Base-by-base conservation (phyloP, 106 monocot species). In the Allium sativum region DNA sequence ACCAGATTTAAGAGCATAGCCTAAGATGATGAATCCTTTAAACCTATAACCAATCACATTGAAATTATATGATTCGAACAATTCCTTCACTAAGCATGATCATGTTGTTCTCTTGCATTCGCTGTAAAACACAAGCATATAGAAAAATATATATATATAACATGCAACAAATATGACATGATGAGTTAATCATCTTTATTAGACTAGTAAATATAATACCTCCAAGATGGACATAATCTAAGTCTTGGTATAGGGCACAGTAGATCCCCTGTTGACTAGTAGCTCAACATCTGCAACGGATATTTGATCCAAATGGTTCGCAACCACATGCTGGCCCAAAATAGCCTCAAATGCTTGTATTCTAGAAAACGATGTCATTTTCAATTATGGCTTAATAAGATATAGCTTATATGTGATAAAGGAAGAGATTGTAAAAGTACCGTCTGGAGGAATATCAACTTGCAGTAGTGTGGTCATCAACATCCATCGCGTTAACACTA, bases 51-150 rank as follows among this genome's bases (percentile, higher is more conserved):
- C n/a, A n/a, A n/a, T n/a, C n/a, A n/a, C n/a, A n/a, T n/a, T n/a
- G n/a, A n/a, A n/a, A n/a, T 86, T 62, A 95, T 45, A 95, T 87
- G 31, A 96, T 79, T 46, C 80, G 74, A 61, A 91, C 78, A 40
- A 80, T 76, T 21, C 79, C 91, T 55, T 88, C 73, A 43, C 66
- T 71, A n/a, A 98, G 75, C 96, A 98, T 98, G 64, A 98, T 74
- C 58, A 87, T 84, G 68, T 98, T 98, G 5, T 69, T 51, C n/a
- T 80, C 82, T 66, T 98, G 91, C 90, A 98, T 91, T 62, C 76
- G 71, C 96, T 98, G 94, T 55, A 63, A 47, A 66, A 69, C 16
- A 60, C 9, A 44, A 10, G 21, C 19, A 52, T 16, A 44, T 61
- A 31, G 1, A 2, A 31, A 31, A 5, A 31, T 2, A 1, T n/a